phyloP scores from a whole-genome alignment of 805 yeast genomes.

The Phaffomyces opuntiae region DNA sequence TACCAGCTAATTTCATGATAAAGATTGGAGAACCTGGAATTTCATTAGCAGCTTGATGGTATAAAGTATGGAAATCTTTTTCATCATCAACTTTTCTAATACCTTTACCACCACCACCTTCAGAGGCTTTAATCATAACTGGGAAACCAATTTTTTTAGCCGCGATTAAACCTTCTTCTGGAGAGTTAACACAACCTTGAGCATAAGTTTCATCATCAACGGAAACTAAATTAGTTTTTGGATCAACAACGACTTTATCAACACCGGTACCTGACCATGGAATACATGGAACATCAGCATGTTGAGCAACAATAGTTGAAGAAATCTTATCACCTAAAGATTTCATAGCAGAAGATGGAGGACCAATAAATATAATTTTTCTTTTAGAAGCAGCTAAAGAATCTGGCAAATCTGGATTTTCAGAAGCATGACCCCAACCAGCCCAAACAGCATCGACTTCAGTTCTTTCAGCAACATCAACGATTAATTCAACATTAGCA shows the following conservation, averaged over 20 bases:
- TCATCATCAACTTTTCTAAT: slow-evolving; percentile 90
- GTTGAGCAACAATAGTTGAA: slow-evolving; percentile 98
- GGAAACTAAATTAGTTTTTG: slow-evolving; percentile 70
- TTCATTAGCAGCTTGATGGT: slow-evolving; percentile 93
- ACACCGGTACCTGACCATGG: slow-evolving; percentile 99
- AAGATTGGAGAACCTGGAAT: slow-evolving; percentile 99
- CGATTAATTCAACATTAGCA: slow-evolving; percentile 96
- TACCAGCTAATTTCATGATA: slow-evolving; percentile 95
- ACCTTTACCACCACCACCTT: slow-evolving; percentile 99
- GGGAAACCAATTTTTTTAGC: slow-evolving; percentile 94
- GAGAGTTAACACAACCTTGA: slow-evolving; percentile 78
- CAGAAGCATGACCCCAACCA: slow-evolving; percentile 99
- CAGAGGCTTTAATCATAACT: slow-evolving; percentile 98
- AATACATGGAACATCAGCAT: slow-evolving; percentile 95
- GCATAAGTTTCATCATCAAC: slow-evolving; percentile 79
- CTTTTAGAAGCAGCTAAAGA: slow-evolving; percentile 88
- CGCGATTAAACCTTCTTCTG: slow-evolving; percentile 83
- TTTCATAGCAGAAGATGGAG: slow-evolving; percentile 99
- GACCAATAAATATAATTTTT: slow-evolving; percentile 91
- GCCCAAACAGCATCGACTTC: slow-evolving; percentile 99
- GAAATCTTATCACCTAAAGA: slow-evolving; percentile 98
- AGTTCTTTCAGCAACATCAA: slow-evolving; percentile 94
- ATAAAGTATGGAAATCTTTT: slow-evolving; percentile 66
- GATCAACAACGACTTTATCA: slow-evolving; percentile 67
- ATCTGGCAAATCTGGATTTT: slow-evolving; percentile 93